Evolutionary conservation across 2,329 filamentous ascomycete genomes (phyloP), one percentile per base, ranked within the genome.

Genomic region (Knufia petricola): DNA sequence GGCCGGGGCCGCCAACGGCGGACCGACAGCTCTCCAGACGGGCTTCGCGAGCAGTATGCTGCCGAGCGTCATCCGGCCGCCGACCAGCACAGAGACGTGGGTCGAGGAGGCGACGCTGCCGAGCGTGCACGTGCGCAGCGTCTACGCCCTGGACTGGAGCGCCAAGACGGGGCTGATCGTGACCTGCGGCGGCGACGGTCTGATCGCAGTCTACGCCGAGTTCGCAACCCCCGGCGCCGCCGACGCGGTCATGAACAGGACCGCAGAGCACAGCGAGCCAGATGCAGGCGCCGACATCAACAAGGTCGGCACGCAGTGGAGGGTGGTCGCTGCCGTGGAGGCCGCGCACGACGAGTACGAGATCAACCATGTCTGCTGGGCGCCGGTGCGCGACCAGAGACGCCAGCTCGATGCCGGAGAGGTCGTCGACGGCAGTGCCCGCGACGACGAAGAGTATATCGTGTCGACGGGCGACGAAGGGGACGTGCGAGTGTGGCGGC

Each of bases 391-490:
- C 50, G 88, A 95, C 63, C 73, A 74, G 43, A 82, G 70, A 1
- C 74, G 74, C 61, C 72, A 24, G 30, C 30, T 30, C 4, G 19
- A 73, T 66, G 47, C 13, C 17, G 31, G 24, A 2, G 28, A 43
- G 21, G 43, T 26, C 15, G 52, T 7, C 30, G 20, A 26, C 12
- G 31, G 12, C 4, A 15, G 8, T 23, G 30, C 6, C 23, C 6
- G 49, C n/a, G 74, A 77, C 1, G 73, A 66, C 20, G 87, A 95
- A 59, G 90, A 96, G 68, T 84, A 95, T 63, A 72, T 98, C 40
- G 72, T 96, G 17, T 92, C 85, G 13, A 95, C 89, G 0, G 92
- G 90, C 0, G 92, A 98, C 63, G 89, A 96, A 66, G 92, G 92
- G 0, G 74, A 84, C 46, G 84, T 95, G 23, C 83, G 84, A 60